Conservation (phyloP, 2,329 filamentous ascomycete species). For the Neonectria neomacrospora region DNA sequence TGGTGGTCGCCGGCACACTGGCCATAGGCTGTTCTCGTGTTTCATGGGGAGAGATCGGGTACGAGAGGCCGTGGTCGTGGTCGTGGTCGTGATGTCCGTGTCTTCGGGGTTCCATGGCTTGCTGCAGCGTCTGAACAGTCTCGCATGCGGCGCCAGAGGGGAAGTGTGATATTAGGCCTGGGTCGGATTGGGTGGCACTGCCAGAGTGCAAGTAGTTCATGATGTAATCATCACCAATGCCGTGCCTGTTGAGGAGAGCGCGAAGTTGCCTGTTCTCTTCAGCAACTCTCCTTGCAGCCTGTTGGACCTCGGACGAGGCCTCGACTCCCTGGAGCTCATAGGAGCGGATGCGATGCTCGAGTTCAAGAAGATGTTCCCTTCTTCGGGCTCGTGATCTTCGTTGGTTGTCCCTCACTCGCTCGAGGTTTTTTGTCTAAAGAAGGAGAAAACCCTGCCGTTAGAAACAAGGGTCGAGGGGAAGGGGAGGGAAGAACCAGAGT, state of each 20-base stretch:
- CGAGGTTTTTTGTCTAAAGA: slow-evolving; percentile 53
- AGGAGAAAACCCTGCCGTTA: slow-evolving; percentile 30
- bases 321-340: slow-evolving; percentile 75
- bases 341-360: slow-evolving; percentile 69
- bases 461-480: slow-evolving; percentile 27
- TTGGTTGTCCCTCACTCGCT: slow-evolving; percentile 80
- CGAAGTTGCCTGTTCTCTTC: slow-evolving; percentile 76
- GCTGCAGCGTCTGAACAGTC: slow-evolving; percentile 51
- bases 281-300: slow-evolving; percentile 73
- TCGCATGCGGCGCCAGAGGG: slow-evolving; percentile 39
- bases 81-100: slow-evolving; percentile 47
- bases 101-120: slow-evolving; percentile 51
- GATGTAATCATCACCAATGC: slow-evolving; percentile 67
- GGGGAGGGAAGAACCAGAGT: slow-evolving; percentile 21
- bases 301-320: slow-evolving; percentile 77
- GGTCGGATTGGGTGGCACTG: slow-evolving; percentile 33
- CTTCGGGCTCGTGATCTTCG: slow-evolving; percentile 78
- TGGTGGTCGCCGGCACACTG: slow-evolving; percentile 48
- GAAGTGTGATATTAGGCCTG: slow-evolving; percentile 34
- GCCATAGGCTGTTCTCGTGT: slow-evolving; percentile 49
- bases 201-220: slow-evolving; percentile 52
- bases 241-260: slow-evolving; percentile 66
- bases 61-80: slow-evolving; percentile 42
- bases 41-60: slow-evolving; percentile 46
- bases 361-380: slow-evolving; percentile 77